A percentile compares a stretch with the other conserved stretches of the same genome.
Evolutionary conservation across 78 protist species (phyloP).

Genomic region (Dictyostelium firmibasis): DNA sequence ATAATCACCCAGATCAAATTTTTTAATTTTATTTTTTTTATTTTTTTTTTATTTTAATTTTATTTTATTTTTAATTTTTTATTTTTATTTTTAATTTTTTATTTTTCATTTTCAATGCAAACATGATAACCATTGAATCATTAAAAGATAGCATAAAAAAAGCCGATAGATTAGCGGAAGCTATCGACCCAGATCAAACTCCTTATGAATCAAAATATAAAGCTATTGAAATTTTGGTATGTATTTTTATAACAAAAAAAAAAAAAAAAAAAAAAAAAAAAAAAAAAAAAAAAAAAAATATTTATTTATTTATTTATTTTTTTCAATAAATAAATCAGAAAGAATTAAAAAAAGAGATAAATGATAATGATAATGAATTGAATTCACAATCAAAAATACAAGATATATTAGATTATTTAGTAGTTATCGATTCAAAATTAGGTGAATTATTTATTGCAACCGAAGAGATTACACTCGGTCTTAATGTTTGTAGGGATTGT

Average conservation of each 20-base stretch:
- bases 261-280: background rate
- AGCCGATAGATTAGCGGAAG: background rate
- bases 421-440: background rate
- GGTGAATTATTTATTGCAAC: conserved; percentile 13
- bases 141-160: background rate
- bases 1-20: no score
- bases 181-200: background rate
- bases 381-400: background rate
- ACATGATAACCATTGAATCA: background rate
- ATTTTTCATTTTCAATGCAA: background rate
- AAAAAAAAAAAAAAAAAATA: no score
- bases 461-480: conserved; percentile 5
- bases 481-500: background rate
- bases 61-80: background rate
- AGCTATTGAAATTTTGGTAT: conserved; percentile 21
- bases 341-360: background rate
- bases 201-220: conserved; percentile 32
- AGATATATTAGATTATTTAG: background rate
- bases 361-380: background rate
- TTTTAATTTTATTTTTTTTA: background rate
- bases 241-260: background rate
- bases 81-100: background rate
- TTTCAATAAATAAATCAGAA: background rate
- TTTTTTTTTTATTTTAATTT: background rate
- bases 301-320: background rate